Percentiles rank a stretch among this genome's conserved stretches.
phyloP scores from a whole-genome alignment of 768 basidiomycete species.

The Termitomyces heimii region DNA sequence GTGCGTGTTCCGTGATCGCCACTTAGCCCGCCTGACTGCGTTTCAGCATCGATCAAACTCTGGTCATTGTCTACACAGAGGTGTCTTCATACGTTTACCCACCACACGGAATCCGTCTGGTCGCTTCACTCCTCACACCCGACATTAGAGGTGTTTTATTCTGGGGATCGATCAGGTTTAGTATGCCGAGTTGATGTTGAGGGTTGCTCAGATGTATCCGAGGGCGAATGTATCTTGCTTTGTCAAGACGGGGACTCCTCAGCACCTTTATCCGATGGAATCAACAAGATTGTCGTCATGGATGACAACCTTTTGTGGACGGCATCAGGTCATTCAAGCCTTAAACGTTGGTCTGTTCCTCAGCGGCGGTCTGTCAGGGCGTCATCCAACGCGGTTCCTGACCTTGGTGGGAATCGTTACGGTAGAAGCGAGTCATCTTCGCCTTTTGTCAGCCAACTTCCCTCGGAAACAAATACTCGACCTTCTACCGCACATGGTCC shows the following conservation, averaged over 20 bases:
- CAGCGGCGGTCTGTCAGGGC: conserved; percentile 33
- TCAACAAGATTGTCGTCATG: conserved; percentile 78
- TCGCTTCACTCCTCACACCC: conserved; percentile 86
- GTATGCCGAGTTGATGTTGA: conserved; percentile 92
- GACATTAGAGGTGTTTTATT: conserved; percentile 84
- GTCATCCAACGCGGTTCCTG: conserved; percentile 10
- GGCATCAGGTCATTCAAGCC: conserved; percentile 73
- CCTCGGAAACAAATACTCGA: conserved; percentile 20
- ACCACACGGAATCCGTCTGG: conserved; percentile 95
- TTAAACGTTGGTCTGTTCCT: conserved; percentile 80
- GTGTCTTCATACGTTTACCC: conserved; percentile 92
- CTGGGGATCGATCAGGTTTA: conserved; percentile 87
- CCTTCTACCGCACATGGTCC: conserved; percentile 24
- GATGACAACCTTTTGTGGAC: conserved; percentile 90
- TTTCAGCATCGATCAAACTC: conserved; percentile 73
- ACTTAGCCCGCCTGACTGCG: neutral
- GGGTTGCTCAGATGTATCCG: conserved; percentile 69
- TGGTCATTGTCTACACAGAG: conserved; percentile 90
- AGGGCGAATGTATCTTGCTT: conserved; percentile 85
- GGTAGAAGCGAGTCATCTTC: conserved; percentile 14
- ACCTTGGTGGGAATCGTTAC: conserved; percentile 10
- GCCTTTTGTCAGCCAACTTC: conserved; percentile 10
- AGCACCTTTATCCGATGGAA: conserved; percentile 38
- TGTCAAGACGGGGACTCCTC: conserved; percentile 55
- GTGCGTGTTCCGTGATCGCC: conserved; percentile 15